Evolutionary conservation across 2,329 filamentous ascomycete species (phyloP), one percentile per base, ranked within the genome.

Genomic region (Fusarium sororula): DNA sequence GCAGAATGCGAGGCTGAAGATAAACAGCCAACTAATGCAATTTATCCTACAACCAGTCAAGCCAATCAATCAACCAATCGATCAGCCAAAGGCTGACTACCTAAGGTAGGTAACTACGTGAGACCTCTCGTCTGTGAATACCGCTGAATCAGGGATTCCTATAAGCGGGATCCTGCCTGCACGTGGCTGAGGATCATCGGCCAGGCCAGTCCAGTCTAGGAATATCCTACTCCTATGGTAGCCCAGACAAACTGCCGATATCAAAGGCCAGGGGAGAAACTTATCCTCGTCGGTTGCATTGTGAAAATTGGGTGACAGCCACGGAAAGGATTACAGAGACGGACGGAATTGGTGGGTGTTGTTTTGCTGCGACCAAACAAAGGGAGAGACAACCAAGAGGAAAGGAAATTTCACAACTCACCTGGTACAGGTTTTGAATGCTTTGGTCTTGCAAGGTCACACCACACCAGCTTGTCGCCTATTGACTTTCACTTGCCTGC

Each of bases 321-420:
- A 63, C 54, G 30, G 44, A 51, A 55, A 59, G 51, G 35, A 44
- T 55, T 51, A 30, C 41, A 45, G 54, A 57, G 35, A 50, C 45
- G 41, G 42, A 37, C 22, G 55, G 66, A 30, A 56, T 55, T 56
- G 66, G 53, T 56, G 60, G 66, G 53, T 56, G 53, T 51, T 64
- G 50, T 66, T 60, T 63, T 65, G 55, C 54, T 70, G 42, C 41
- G 50, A 58, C 50, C 53, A 69, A 53, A 47, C 53, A 71, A 59
- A 50, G 68, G 66, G 50, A 60, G 71, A 50, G n/a, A 26, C 32
- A 45, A 64, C 57, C 45, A 65, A 51, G 47, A 55, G 48, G 48
- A 75, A 72, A 58, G 50, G 51, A 75, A 70, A 69, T 58, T 38
- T 56, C 56, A 73, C 47, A 71, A 75, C 76, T 78, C 68, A 78